Conservation (phyloP, 2,329 filamentous ascomycete species). For the Cryphonectria carpinicola region DNA sequence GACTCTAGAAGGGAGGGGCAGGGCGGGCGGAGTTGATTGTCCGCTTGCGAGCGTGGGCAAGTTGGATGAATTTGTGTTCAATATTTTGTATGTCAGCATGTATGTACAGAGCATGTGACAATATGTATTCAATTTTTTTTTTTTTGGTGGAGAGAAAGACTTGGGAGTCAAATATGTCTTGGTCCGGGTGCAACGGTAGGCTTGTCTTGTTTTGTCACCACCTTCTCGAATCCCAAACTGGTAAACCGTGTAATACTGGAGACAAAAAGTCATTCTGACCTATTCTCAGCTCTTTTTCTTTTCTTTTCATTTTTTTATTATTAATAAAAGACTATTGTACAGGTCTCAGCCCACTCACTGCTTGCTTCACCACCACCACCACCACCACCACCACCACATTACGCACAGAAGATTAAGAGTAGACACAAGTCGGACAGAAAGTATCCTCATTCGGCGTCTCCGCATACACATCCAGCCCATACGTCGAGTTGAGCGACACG, state of each 20-base stretch:
- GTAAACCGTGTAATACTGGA: no score
- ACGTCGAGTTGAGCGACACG: conserved; percentile 56
- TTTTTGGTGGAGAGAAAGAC: background rate
- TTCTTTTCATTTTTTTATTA: no score
- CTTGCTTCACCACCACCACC: no score
- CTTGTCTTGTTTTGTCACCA: background rate
- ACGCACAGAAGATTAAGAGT: background rate
- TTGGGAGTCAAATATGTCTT: background rate
- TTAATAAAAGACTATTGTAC: no score
- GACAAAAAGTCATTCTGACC: no score
- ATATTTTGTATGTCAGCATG: conserved; percentile 1
- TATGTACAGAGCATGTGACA: conserved; percentile 4
- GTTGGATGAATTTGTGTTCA: background rate
- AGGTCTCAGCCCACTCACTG: no score
- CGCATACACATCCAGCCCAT: conserved; percentile 52
- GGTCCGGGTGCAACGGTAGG: background rate
- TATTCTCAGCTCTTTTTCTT: no score
- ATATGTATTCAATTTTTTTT: background rate
- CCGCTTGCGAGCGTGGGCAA: background rate
- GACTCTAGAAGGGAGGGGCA: background rate
- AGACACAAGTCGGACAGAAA: conserved; percentile 29
- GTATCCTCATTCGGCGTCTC: conserved; percentile 35
- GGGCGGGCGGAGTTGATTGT: background rate
- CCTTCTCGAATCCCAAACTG: background rate
- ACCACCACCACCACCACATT: no score